phyloP scores from a whole-genome alignment of 345 rosid genomes.

The Mercurialis annua region DNA sequence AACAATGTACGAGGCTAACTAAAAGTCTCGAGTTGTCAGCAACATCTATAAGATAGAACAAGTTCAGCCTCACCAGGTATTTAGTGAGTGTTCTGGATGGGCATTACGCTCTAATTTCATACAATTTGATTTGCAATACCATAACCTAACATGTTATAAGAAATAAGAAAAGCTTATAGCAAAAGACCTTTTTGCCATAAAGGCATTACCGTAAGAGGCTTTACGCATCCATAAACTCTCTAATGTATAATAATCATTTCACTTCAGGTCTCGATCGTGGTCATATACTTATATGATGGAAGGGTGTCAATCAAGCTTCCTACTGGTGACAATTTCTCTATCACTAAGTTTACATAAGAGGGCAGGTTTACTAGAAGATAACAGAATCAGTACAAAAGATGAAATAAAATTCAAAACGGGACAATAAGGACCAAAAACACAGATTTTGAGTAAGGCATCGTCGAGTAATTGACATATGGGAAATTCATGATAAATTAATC shows the following conservation, averaged over 20 bases:
- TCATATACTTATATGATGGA: too few relatives aligned
- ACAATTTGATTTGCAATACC: not conserved
- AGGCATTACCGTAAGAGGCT: not conserved
- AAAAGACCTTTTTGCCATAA: too few relatives aligned
- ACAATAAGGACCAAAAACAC: too few relatives aligned
- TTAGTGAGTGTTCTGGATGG: not conserved
- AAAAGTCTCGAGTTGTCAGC: too few relatives aligned
- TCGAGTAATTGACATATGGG: not conserved
- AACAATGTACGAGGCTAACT: too few relatives aligned
- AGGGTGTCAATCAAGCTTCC: too few relatives aligned
- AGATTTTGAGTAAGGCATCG: not conserved
- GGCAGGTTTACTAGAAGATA: not conserved
- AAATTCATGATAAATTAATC: too few relatives aligned
- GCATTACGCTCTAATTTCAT: not conserved
- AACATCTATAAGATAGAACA: too few relatives aligned
- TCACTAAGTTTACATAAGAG: not conserved
- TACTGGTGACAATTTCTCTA: not conserved
- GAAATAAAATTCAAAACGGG: not conserved
- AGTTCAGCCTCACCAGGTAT: not conserved
- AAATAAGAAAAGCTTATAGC: not conserved
- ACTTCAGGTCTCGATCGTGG: not conserved
- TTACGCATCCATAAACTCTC: not conserved
- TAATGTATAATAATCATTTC: not conserved
- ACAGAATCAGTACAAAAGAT: not conserved
- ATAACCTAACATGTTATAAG: not conserved